Conservation (phyloP, 2,329 filamentous ascomycete species). For the Rutstroemia sp. region DNA sequence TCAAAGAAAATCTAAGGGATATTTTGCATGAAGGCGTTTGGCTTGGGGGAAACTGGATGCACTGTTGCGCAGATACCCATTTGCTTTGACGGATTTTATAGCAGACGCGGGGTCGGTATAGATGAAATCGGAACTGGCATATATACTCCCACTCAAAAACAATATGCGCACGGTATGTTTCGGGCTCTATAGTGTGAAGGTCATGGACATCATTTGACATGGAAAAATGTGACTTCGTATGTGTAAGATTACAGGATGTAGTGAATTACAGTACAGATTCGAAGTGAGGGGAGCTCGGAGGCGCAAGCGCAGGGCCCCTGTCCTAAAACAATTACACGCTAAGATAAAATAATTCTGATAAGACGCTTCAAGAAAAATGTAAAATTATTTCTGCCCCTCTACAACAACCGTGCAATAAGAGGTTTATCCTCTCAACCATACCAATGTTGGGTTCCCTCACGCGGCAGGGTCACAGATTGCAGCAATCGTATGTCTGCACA, state of each 20-base stretch:
- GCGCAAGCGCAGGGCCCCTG: not conserved
- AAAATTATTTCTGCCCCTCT: no score
- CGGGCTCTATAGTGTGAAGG: no score
- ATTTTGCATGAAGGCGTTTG: constrained; percentile 7
- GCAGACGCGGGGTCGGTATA: not conserved
- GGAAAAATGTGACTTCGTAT: no score
- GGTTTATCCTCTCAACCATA: not conserved
- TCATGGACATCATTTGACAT: no score
- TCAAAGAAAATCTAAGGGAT: not conserved
- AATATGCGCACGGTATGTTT: no score
- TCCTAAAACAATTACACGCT: not conserved
- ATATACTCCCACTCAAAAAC: not conserved
- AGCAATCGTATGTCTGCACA: constrained; percentile 19
- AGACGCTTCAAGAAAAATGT: no score
- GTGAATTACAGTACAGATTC: no score
- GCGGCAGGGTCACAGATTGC: constrained; percentile 15
- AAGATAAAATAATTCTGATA: not conserved
- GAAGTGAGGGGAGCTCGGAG: not conserved
- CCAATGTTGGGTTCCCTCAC: constrained; percentile 23
- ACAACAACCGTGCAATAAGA: not conserved
- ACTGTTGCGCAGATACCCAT: constrained; percentile 16
- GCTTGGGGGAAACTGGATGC: constrained; percentile 9
- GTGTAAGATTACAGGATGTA: no score
- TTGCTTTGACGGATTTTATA: constrained; percentile 11
- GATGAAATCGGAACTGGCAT: not conserved